Base-by-base conservation (phyloP, 306 rosid species). In the Cucurbita pepo region DNA sequence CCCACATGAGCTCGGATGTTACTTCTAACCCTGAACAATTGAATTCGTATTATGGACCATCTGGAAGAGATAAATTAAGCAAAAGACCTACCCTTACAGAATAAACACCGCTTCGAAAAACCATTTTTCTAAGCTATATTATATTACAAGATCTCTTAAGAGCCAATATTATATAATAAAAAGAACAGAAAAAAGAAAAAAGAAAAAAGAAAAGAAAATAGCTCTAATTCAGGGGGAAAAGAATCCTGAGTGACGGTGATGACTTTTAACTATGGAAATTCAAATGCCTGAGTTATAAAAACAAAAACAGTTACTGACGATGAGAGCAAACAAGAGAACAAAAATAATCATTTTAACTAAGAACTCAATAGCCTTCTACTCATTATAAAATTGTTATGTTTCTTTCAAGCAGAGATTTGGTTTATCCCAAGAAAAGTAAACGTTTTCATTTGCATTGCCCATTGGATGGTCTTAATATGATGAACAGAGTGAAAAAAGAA, bases 1-100 rank as follows among this genome's bases (percentile, higher is more conserved):
- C 98, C 98, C 56, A 94, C 97, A 77, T 90, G 84, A 76, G 82
- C 81, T 72, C 82, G 83, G 45, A 94, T 76, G 79, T 73, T 73
- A 69, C 73, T 78, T 82, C 90, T 89, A 81, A 89, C 96, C 98
- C 98, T 94, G 79, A 67, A 81, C 53, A 73, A 77, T 57, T 82
- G 73, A 76, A 44, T 67, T 70, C 40, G 1, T 11, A 16, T 56
- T 22, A 66, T 21, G 40, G 52, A 38, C 30, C 72, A 44, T 66
- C 37, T 11, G n/a, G 10, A 19, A 66, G 72, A 65, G 40, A 65
- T 6, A 30, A 30, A 30, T 11, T 1, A 45, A 44, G 18, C 18
- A 59, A 59, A 59, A 11, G 18, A 13, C 18, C 12, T 56, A 34
- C 60, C 11, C 5, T 59, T 34, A 8, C 37, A 30, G 43, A 12